These are phyloP conservation scores for Paratinospora sagittata DNA, from an alignment of 164 flowering plant species.

Conservation along the genomic window DNA sequence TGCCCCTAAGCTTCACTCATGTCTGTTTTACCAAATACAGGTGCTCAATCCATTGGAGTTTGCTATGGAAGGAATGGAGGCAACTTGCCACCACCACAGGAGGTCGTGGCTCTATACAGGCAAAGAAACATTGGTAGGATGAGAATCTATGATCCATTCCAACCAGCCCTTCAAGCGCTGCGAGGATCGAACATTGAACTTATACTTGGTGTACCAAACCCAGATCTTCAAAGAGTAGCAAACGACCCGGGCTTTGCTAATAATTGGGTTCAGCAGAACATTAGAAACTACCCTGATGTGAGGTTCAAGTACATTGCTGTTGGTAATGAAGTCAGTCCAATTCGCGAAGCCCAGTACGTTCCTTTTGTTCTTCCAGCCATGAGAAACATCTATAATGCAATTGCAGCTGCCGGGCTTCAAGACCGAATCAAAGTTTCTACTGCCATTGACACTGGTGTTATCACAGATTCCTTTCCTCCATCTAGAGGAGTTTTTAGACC, in stretches of 20 bases:
- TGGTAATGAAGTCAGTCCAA: conserved; percentile 43
- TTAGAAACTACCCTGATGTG: conserved; percentile 23
- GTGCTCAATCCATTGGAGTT: conserved; percentile 15
- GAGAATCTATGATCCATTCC: conserved; percentile 19
- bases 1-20: no score
- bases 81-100: conserved; percentile 16
- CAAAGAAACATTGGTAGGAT: conserved; percentile 5
- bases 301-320: conserved; percentile 37
- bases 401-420: conserved; percentile 21
- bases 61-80: conserved; percentile 20
- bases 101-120: conserved; percentile 16
- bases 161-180: conserved; percentile 30
- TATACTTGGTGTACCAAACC: conserved; percentile 34
- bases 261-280: conserved; percentile 33
- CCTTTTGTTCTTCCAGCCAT: conserved; percentile 37
- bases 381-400: conserved; percentile 22
- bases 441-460: conserved; percentile 9
- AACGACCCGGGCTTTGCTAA: conserved; percentile 23
- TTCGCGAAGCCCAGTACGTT: conserved; percentile 9
- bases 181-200: conserved; percentile 37
- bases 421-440: conserved; percentile 32
- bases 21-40: not conserved
- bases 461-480: conserved; percentile 28
- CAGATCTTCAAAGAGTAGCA: conserved; percentile 30
- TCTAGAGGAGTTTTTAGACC: conserved; percentile 21